Evolutionary conservation across 2,329 filamentous ascomycete genomes (phyloP).

Genomic region (Venturia nashicola): DNA sequence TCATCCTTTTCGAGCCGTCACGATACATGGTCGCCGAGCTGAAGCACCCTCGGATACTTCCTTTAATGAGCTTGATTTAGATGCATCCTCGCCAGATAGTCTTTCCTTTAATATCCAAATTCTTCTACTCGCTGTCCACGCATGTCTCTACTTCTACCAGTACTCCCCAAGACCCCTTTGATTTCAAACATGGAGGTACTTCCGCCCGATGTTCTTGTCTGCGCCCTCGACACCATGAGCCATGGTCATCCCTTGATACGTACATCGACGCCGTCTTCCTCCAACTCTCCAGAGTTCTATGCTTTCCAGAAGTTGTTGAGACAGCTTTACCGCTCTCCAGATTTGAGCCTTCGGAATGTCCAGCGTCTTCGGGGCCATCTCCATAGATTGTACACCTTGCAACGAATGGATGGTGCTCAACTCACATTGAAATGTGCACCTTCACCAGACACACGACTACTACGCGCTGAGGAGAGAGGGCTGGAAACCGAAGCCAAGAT

Average conservation of each 20-base stretch:
- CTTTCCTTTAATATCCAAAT: background rate
- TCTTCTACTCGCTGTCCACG: background rate
- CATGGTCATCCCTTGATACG: background rate
- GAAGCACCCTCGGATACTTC: background rate
- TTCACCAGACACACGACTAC: slow-evolving; percentile 22
- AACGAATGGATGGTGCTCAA: slow-evolving; percentile 24
- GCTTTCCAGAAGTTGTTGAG: slow-evolving; percentile 8
- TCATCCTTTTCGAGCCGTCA: background rate
- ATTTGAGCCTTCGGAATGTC: slow-evolving; percentile 21
- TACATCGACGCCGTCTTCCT: background rate
- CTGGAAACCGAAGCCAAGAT: slow-evolving; percentile 27
- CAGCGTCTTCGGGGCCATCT: slow-evolving; percentile 23
- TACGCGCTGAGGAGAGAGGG: slow-evolving; percentile 30
- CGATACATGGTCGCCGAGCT: background rate
- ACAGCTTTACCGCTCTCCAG: slow-evolving; percentile 7
- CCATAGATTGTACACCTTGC: slow-evolving; percentile 28
- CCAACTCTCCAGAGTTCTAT: slow-evolving; percentile 5
- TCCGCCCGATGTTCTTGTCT: slow-evolving; percentile 4
- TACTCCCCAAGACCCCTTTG: background rate
- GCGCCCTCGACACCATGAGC: background rate
- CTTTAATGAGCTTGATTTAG: background rate
- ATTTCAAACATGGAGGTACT: slow-evolving; percentile 3
- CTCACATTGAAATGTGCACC: slow-evolving; percentile 31
- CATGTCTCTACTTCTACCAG: slow-evolving; percentile 1
- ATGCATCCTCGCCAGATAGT: background rate